These are phyloP conservation scores for Ramaria rubella DNA, from an alignment of 768 basidiomycete species.

Conservation along the genomic window DNA sequence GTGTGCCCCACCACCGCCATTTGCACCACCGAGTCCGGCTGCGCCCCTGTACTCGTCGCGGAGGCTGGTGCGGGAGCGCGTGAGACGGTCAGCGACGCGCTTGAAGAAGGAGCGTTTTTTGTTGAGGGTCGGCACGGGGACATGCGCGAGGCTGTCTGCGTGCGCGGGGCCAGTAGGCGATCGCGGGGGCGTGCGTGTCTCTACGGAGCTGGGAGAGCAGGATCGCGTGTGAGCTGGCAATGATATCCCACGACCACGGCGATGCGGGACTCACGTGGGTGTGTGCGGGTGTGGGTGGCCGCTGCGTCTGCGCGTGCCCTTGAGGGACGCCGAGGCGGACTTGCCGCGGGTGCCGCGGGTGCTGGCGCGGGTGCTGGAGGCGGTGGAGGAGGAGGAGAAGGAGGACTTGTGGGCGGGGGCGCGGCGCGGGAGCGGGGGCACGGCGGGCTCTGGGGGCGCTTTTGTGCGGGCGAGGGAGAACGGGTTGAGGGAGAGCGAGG, in stretches of 20 bases:
- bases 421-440: background rate
- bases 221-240: too few species aligned
- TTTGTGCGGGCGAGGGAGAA: background rate
- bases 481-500: too few species aligned
- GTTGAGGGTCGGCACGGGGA: background rate
- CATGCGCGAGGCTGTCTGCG: background rate
- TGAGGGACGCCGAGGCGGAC: too few species aligned
- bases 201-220: background rate
- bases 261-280: too few species aligned
- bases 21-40: background rate
- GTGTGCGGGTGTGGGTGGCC: too few species aligned
- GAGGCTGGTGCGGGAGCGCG: background rate
- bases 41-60: background rate
- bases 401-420: background rate
- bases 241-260: too few species aligned
- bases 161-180: background rate
- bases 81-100: constrained; percentile 6
- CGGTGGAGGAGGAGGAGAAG: too few species aligned
- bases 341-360: too few species aligned
- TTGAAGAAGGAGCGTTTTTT: constrained; percentile 9
- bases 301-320: too few species aligned
- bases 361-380: too few species aligned
- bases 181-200: background rate
- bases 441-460: background rate
- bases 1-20: too few species aligned